Percentiles rank a stretch among this genome's conserved stretches.
phyloP scores from a whole-genome alignment of 1,284 basidiomycete species.

The Neolentinus lepideus region DNA sequence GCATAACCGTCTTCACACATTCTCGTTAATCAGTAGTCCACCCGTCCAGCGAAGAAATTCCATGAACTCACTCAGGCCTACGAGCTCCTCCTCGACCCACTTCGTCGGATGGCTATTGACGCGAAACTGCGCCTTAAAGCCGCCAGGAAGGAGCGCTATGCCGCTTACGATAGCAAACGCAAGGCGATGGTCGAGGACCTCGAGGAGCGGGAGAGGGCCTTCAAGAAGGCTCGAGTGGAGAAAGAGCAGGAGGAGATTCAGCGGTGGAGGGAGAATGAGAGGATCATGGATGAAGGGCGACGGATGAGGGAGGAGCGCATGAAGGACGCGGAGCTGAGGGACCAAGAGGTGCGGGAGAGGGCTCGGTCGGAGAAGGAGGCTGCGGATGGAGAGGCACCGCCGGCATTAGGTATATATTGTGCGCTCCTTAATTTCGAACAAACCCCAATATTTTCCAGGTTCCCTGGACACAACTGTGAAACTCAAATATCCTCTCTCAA shows the following conservation, averaged over 20 bases:
- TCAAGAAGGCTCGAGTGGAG: conserved; percentile 66
- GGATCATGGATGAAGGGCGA: conserved; percentile 74
- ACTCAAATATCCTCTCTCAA: conserved; percentile 55
- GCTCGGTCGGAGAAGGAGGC: conserved; percentile 26
- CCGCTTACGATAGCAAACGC: conserved; percentile 73
- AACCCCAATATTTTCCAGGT: conserved; percentile 29
- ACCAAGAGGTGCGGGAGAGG: conserved; percentile 27
- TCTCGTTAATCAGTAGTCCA: background rate
- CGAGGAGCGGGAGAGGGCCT: conserved; percentile 73
- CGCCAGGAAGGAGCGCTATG: conserved; percentile 66
- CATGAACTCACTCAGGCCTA: conserved; percentile 84
- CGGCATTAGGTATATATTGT: conserved; percentile 35
- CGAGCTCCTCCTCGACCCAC: conserved; percentile 78
- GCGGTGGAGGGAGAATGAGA: conserved; percentile 59
- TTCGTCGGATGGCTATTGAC: conserved; percentile 78
- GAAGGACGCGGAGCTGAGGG: conserved; percentile 40
- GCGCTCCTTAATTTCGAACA: background rate
- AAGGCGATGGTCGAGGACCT: conserved; percentile 81
- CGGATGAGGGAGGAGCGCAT: conserved; percentile 64
- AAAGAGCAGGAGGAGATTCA: conserved; percentile 51
- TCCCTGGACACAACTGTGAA: conserved; percentile 67
- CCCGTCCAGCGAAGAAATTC: conserved; percentile 63
- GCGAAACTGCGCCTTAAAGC: conserved; percentile 70
- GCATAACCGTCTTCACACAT: background rate
- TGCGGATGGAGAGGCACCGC: conserved; percentile 45